Percentiles rank a stretch among this genome's conserved stretches.
These are phyloP conservation scores for Coniferiporia sulphurascens DNA, from an alignment of 1,284 basidiomycete species.

Conservation along the genomic window DNA sequence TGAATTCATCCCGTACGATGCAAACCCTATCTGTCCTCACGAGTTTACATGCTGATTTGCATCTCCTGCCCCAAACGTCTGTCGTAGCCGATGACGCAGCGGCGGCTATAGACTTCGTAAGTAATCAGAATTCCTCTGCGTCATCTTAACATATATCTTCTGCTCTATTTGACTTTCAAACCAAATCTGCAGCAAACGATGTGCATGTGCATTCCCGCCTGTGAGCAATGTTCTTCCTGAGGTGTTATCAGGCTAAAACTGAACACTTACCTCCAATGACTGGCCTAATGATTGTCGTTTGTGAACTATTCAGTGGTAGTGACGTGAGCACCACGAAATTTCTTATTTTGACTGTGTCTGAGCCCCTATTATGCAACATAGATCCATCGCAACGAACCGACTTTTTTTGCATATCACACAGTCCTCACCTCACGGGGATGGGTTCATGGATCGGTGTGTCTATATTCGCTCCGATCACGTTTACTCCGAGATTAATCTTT, in stretches of 20 bases:
- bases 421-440: not conserved
- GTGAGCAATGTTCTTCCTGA: not conserved
- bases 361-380: not conserved
- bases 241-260: too few relatives aligned
- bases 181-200: not conserved
- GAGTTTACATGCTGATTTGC: not conserved
- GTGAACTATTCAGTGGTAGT: not conserved
- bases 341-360: not conserved
- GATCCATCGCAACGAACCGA: conserved; percentile 3
- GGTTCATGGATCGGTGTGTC: conserved; percentile 4
- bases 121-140: not conserved
- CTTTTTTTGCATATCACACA: conserved; percentile 8
- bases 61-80: not conserved
- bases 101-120: conserved; percentile 4
- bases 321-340: not conserved
- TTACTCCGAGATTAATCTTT: too few relatives aligned
- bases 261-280: not conserved
- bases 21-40: not conserved
- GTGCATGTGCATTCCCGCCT: conserved; percentile 2
- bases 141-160: not conserved
- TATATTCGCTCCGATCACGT: not conserved
- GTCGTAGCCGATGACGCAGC: not conserved
- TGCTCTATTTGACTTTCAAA: not conserved
- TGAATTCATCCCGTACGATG: not conserved
- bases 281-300: not conserved